Evolutionary conservation across 345 rosid genomes (phyloP).

Genomic region (Populus euphratica): DNA sequence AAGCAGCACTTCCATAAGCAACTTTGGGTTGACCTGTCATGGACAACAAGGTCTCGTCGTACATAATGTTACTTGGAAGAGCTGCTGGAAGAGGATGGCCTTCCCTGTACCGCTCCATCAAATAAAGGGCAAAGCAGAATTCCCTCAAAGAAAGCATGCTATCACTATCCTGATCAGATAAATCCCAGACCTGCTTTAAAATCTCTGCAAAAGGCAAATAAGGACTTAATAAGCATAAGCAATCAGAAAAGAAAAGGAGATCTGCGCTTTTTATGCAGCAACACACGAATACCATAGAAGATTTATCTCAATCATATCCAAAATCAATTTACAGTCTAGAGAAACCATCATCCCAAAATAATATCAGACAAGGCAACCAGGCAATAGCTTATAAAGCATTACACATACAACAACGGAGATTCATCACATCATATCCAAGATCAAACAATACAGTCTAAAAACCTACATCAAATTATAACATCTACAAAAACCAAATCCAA

Average conservation of each 20-base stretch:
- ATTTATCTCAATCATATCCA: background rate
- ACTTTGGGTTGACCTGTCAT: constrained; percentile 72
- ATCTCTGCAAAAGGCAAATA: constrained; percentile 50
- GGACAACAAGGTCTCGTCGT: constrained; percentile 79
- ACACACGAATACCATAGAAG: background rate
- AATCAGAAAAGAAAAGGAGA: background rate
- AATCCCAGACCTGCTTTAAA: constrained; percentile 95
- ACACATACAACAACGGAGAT: background rate
- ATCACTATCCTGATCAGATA: constrained; percentile 96
- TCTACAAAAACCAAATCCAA: background rate
- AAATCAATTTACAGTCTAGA: background rate
- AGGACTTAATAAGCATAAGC: background rate
- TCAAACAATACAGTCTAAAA: background rate
- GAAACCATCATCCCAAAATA: background rate
- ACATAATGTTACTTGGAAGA: constrained; percentile 77
- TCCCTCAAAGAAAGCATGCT: constrained; percentile 99
- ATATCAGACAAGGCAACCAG: background rate
- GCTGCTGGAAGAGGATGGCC: constrained; percentile 81
- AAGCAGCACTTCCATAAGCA: constrained; percentile 61
- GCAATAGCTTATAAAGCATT: background rate
- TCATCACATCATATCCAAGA: no score
- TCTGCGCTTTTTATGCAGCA: background rate
- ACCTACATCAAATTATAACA: background rate
- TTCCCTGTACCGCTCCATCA: constrained; percentile 96
- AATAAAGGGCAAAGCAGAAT: constrained; percentile 88